These are phyloP conservation scores for Lactifluus volemus DNA, from an alignment of 768 basidiomycete species.

Conservation along the genomic window DNA sequence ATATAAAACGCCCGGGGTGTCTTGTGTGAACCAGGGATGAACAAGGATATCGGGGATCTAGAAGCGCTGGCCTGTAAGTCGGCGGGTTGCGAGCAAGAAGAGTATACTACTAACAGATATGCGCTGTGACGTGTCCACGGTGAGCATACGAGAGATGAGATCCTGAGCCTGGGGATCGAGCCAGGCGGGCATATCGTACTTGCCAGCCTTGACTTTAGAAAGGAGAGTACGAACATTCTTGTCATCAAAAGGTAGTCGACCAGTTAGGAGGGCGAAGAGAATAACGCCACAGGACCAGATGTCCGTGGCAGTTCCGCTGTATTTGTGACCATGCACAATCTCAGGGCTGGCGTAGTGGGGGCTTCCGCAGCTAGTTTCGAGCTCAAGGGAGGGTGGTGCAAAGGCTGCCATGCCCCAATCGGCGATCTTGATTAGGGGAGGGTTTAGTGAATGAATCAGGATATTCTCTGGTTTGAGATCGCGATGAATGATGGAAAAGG, in stretches of 20 bases:
- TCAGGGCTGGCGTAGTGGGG: slow-evolving; percentile 97
- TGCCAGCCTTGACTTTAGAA: slow-evolving; percentile 78
- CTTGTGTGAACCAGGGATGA: slow-evolving; percentile 74
- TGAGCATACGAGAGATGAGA: slow-evolving; percentile 78
- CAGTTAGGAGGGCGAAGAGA: slow-evolving; percentile 82
- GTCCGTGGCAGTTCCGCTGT: slow-evolving; percentile 84
- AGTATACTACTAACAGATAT: slow-evolving; percentile 56
- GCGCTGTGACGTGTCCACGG: slow-evolving; percentile 70
- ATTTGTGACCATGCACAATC: slow-evolving; percentile 86
- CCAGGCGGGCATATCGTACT: slow-evolving; percentile 73
- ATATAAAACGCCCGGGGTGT: slow-evolving; percentile 40
- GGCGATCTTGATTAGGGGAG: slow-evolving; percentile 87
- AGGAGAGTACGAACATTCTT: slow-evolving; percentile 72
- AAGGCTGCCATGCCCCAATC: slow-evolving; percentile 99
- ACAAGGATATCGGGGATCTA: slow-evolving; percentile 80
- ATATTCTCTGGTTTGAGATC: slow-evolving; percentile 99
- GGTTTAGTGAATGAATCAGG: slow-evolving; percentile 72
- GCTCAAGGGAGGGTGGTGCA: slow-evolving; percentile 71
- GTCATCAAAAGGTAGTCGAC: slow-evolving; percentile 91
- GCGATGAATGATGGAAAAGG: slow-evolving; percentile 95
- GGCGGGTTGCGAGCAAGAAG: background rate
- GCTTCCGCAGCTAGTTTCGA: slow-evolving; percentile 93
- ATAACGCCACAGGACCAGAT: slow-evolving; percentile 98
- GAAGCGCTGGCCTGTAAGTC: background rate
- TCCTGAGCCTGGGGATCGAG: slow-evolving; percentile 81